Conservation (phyloP, 2,329 filamentous ascomycete species). For the Alternaria rosae region DNA sequence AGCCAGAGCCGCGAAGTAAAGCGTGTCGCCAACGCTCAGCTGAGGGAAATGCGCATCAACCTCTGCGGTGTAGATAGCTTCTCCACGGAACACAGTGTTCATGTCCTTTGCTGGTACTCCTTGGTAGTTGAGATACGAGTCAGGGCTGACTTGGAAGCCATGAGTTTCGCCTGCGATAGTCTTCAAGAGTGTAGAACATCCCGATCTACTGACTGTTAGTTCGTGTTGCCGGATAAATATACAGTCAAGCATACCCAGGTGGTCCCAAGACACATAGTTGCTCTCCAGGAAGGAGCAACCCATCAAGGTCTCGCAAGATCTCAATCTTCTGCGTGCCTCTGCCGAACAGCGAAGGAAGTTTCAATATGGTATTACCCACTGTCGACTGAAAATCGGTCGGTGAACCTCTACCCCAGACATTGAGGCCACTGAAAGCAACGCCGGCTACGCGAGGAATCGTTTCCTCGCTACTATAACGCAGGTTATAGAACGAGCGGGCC, state of each 20-base stretch:
- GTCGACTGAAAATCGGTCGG: constrained; percentile 73
- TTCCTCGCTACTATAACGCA: constrained; percentile 54
- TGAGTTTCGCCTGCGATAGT: constrained; percentile 82
- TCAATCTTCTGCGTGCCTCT: constrained; percentile 64
- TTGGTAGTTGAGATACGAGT: constrained; percentile 81
- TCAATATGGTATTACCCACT: constrained; percentile 66
- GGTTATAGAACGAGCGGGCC: constrained; percentile 56
- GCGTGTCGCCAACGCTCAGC: constrained; percentile 76
- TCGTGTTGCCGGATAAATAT: not conserved
- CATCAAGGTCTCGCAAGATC: constrained; percentile 71
- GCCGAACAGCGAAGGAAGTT: constrained; percentile 62
- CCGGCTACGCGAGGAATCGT: constrained; percentile 64
- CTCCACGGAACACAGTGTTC: constrained; percentile 77
- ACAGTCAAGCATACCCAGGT: constrained; percentile 52
- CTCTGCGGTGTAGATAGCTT: constrained; percentile 85
- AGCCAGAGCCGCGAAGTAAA: constrained; percentile 72
- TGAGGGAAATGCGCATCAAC: constrained; percentile 81
- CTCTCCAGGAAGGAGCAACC: constrained; percentile 71
- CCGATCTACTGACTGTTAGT: constrained; percentile 49
- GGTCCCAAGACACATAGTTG: constrained; percentile 77
- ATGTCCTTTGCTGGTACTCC: constrained; percentile 74
- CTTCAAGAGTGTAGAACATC: constrained; percentile 84
- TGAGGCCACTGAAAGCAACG: constrained; percentile 69
- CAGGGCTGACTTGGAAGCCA: constrained; percentile 74
- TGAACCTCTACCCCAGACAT: constrained; percentile 70